Conservation (phyloP, 2,329 filamentous ascomycete species). For the Lachnellula willkommii region DNA sequence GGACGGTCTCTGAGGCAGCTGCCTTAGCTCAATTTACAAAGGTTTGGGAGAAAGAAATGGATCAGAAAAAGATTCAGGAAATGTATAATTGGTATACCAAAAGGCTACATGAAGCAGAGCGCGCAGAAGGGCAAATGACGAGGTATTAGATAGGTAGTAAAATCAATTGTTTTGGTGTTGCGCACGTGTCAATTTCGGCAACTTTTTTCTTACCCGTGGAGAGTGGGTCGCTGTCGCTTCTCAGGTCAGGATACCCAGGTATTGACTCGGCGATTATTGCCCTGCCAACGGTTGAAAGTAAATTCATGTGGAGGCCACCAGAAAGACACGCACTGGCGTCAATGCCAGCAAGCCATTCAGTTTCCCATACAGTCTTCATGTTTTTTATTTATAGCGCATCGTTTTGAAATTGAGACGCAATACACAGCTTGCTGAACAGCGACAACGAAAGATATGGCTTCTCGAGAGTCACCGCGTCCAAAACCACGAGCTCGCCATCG, state of each 20-base stretch:
- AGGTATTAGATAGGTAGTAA: too few relatives aligned
- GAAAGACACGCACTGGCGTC: constrained; percentile 1
- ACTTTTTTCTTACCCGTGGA: too few relatives aligned
- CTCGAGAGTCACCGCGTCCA: constrained; percentile 23
- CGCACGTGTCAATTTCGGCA: too few relatives aligned
- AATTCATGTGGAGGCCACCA: background rate
- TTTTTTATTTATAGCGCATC: background rate
- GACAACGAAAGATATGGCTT: constrained; percentile 17
- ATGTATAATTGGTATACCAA: too few relatives aligned
- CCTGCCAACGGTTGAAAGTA: constrained; percentile 1
- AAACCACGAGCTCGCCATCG: constrained; percentile 19
- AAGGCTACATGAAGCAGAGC: too few relatives aligned
- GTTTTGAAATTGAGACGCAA: background rate
- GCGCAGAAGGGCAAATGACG: too few relatives aligned
- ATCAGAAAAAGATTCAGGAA: too few relatives aligned
- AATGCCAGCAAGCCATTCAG: background rate
- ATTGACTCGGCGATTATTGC: constrained; percentile 8
- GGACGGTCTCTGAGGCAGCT: too few relatives aligned
- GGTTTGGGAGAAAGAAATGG: too few relatives aligned
- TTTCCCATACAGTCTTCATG: constrained; percentile 1
- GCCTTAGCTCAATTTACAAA: too few relatives aligned
- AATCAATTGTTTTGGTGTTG: too few relatives aligned
- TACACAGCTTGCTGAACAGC: background rate
- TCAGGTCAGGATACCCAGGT: background rate
- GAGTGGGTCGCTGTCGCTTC: background rate